These are phyloP conservation scores for Cubamyces sp. DNA, from an alignment of 768 basidiomycete species.

Conservation along the genomic window DNA sequence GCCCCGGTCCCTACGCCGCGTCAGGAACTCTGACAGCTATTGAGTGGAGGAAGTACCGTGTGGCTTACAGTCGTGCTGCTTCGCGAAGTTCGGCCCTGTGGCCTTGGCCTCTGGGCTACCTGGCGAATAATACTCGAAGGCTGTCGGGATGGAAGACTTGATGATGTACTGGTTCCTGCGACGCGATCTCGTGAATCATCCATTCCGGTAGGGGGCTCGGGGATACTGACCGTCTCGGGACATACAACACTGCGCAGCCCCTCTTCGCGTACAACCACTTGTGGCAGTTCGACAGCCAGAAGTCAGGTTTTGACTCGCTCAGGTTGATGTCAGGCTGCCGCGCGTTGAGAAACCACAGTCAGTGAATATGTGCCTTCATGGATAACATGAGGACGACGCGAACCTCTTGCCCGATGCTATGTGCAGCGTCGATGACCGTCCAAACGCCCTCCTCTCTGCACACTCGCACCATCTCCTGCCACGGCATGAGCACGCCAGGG, in stretches of 20 bases:
- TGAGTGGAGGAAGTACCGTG: neutral
- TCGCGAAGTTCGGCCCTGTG: conserved; percentile 28
- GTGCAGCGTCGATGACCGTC: conserved; percentile 80
- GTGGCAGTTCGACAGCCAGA: conserved; percentile 85
- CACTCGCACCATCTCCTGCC: conserved; percentile 69
- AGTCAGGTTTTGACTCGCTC: conserved; percentile 61
- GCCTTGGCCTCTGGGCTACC: neutral
- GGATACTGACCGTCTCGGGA: conserved; percentile 55
- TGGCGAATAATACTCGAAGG: conserved; percentile 54
- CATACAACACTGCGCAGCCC: conserved; percentile 71
- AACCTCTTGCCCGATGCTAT: conserved; percentile 74
- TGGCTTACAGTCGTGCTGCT: conserved; percentile 31
- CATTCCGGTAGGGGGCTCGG: conserved; percentile 15
- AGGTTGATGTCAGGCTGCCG: conserved; percentile 54
- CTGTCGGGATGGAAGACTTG: conserved; percentile 60
- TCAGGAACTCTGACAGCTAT: neutral
- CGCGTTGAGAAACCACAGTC: neutral
- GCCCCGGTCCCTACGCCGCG: conserved; percentile 61
- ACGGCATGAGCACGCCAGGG: conserved; percentile 69
- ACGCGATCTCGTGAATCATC: too few relatives aligned
- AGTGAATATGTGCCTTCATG: too few relatives aligned
- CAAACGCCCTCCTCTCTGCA: conserved; percentile 65
- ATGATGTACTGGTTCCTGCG: conserved; percentile 67
- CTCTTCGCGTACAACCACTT: conserved; percentile 84
- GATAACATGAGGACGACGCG: neutral